Conservation (phyloP, 1,284 basidiomycete species). For the Sporisorium scitamineum region DNA sequence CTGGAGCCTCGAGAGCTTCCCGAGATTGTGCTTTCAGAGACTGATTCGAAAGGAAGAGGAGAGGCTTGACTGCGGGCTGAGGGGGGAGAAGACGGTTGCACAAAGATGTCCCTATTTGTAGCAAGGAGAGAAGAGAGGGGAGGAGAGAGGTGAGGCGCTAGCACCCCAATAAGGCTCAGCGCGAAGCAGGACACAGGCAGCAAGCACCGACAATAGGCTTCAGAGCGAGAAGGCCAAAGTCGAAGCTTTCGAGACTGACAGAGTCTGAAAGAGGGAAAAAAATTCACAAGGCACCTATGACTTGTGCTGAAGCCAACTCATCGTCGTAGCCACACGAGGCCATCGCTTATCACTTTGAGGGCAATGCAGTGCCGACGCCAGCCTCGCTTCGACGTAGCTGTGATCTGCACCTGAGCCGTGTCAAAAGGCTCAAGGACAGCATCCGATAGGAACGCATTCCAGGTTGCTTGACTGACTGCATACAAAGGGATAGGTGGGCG, state of each 20-base stretch:
- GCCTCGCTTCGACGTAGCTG: conserved; percentile 13
- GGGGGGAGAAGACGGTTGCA: background rate
- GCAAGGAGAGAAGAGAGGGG: background rate
- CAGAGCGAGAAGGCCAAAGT: background rate
- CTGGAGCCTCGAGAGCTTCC: no score
- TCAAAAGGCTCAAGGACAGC: background rate
- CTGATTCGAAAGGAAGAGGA: background rate
- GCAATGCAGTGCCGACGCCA: conserved; percentile 18
- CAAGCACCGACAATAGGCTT: background rate
- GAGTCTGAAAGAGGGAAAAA: background rate
- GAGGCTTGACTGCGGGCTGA: no score
- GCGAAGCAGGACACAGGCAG: background rate
- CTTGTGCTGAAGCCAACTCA: background rate
- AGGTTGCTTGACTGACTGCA: conserved; percentile 1
- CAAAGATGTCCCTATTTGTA: background rate
- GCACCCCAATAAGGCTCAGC: background rate
- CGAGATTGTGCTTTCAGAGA: no score
- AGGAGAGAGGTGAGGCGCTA: background rate
- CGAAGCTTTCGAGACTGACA: background rate
- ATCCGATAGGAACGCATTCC: background rate
- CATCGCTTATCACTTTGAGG: background rate
- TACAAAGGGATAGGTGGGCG: background rate
- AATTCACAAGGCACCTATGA: no score
- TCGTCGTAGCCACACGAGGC: background rate
- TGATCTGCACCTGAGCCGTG: conserved; percentile 23